Base-by-base conservation (phyloP, 345 rosid genomes). In the Lepidium didymum region DNA sequence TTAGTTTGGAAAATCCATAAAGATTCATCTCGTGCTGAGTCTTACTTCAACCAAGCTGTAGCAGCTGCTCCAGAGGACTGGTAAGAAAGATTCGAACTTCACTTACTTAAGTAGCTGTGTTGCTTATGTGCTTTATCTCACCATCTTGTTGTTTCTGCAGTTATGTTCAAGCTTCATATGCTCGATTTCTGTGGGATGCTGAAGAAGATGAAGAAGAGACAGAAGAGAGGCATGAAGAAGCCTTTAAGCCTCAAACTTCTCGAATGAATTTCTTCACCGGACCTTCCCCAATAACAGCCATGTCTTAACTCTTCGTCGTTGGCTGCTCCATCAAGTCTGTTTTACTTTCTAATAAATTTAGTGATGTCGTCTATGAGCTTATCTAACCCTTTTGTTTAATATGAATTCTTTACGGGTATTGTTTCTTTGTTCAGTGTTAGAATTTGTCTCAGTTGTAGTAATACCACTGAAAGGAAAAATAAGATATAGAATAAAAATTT, bases 131-230 rank as follows among this genome's bases (percentile, higher is more conserved):
- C 47, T 55, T 16, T 16, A 36, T 8, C 25, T 16, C 0, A 2
- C 14, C 10, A 18, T 18, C 5, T 18, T 42, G 6, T 72, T 72
- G 67, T 54, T 44, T 33, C 25, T 82, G 78, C 83, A 92, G 96
- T 71, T 84, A 78, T 72, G 90, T 93, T 14, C 80, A 90, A 65
- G 98, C 98, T 40, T 90, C 98, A 0, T 89, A 90, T 79, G 96
- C 96, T 7, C 75, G 83, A 44, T 93, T 90, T 72, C 91, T 93
- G 10, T 93, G 97, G 97, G 96, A 93, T 21, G 78, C 92, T 27
- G 94, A 88, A 46, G 90, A 79, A 21, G 85, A 75, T 1, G 85
- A 70, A 15, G 83, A 69, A 8, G 75, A 31, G n/a, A 33, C 73
- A 40, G 80, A 56, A n/a, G 47, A 60, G 78, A 55, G 52, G 42